phyloP scores from a whole-genome alignment of 2,329 filamentous ascomycete species.

The Trichoderma pleuroti region DNA sequence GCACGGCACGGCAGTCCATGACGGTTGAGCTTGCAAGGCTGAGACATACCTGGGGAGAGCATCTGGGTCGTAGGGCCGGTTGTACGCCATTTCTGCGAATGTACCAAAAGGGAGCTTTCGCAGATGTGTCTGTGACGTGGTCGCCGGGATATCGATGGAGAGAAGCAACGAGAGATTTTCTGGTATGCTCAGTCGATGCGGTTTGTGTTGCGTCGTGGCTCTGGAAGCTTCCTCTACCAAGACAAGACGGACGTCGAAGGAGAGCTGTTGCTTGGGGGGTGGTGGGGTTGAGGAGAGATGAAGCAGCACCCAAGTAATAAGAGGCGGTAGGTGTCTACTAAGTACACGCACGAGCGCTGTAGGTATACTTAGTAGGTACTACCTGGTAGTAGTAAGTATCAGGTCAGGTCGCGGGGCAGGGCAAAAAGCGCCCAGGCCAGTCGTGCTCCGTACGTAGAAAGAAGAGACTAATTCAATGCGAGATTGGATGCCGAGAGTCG shows the following conservation, averaged over 20 bases:
- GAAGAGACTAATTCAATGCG: background rate
- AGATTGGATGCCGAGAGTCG: background rate
- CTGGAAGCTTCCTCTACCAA: background rate
- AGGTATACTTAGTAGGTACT: too few species aligned
- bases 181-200: background rate
- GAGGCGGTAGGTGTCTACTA: background rate
- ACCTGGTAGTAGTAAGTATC: too few species aligned
- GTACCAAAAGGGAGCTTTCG: background rate
- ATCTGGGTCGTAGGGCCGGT: constrained; percentile 88
- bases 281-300: background rate
- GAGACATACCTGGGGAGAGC: constrained; percentile 78
- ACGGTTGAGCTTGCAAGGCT: constrained; percentile 2
- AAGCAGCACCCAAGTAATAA: too few species aligned
- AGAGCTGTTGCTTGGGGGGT: background rate
- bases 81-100: constrained; percentile 74
- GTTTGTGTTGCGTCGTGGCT: background rate
- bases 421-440: background rate
- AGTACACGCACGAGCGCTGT: background rate
- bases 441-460: background rate
- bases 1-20: background rate
- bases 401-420: background rate
- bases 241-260: background rate
- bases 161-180: background rate
- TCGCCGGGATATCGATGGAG: background rate
- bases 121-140: background rate